Conservation (phyloP, 768 basidiomycete genomes). For the Ramaria sp. region DNA sequence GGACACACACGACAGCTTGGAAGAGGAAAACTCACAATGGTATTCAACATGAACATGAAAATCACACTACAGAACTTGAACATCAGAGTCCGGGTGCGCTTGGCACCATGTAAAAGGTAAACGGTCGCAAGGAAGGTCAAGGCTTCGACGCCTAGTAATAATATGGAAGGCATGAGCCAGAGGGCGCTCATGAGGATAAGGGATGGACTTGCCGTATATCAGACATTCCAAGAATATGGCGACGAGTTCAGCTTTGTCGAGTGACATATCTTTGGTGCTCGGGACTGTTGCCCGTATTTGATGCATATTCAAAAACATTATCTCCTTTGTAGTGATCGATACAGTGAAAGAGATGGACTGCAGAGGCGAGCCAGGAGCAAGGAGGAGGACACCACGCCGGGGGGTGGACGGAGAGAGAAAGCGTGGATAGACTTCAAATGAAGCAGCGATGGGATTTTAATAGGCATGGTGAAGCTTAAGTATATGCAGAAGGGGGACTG, state of each 20-base stretch:
- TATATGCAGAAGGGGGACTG: not conserved
- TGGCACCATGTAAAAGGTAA: constrained; percentile 5
- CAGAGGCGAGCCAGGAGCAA: not conserved
- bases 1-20: not conserved
- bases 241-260: constrained; percentile 4
- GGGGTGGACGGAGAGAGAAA: not conserved
- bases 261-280: not conserved
- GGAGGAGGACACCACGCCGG: not conserved
- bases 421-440: not conserved
- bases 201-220: not conserved
- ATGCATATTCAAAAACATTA: not conserved
- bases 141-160: not conserved
- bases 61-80: constrained; percentile 1
- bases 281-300: not conserved
- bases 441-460: not conserved
- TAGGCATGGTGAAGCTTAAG: not conserved
- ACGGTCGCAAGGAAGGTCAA: constrained; percentile 5
- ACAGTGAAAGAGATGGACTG: not conserved
- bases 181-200: not conserved
- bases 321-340: not conserved
- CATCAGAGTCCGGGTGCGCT: not conserved
- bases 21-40: not conserved
- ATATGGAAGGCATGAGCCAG: not conserved
- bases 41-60: constrained; percentile 3
- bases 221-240: constrained; percentile 1